These are phyloP conservation scores for Picochlorum sp. DNA, from an alignment of 139 green algal species.

Conservation along the genomic window DNA sequence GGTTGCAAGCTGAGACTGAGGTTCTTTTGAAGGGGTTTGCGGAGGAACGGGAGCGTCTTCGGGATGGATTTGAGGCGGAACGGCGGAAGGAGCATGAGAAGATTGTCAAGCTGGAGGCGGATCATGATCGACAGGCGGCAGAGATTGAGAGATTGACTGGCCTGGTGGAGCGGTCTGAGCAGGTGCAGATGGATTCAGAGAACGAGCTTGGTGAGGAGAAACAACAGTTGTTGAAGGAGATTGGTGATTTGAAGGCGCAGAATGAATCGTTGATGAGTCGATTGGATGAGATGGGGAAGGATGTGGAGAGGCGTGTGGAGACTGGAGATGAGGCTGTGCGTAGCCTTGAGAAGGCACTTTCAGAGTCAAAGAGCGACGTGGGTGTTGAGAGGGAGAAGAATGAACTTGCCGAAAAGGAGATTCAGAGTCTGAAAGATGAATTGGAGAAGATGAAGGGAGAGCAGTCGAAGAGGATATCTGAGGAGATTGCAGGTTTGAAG, in stretches of 20 bases:
- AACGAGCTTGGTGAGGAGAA: conserved; percentile 8
- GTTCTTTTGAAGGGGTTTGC: conserved; percentile 13
- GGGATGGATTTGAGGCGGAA: neutral
- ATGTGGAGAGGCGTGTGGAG: too few species aligned
- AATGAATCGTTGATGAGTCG: too few species aligned
- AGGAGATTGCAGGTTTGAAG: neutral
- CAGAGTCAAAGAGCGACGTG: neutral
- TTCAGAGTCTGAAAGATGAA: neutral
- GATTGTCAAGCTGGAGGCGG: conserved; percentile 3
- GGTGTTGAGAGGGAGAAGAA: neutral
- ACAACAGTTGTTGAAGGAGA: too few species aligned
- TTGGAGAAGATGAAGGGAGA: conserved; percentile 1
- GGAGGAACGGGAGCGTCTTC: neutral
- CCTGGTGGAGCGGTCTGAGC: conserved; percentile 16
- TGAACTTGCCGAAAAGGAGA: neutral
- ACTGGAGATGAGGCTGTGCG: too few species aligned
- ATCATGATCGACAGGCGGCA: neutral
- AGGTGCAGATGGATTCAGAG: conserved; percentile 8
- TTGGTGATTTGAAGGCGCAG: too few species aligned
- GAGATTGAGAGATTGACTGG: conserved; percentile 11
- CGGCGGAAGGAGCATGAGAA: neutral
- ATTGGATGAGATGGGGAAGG: too few species aligned
- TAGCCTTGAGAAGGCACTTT: too few species aligned
- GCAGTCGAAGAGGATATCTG: neutral
- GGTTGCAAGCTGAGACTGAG: conserved; percentile 25